Evolutionary conservation across 164 flowering plant genomes (phyloP).

Genomic region (Liriodendron chinense): DNA sequence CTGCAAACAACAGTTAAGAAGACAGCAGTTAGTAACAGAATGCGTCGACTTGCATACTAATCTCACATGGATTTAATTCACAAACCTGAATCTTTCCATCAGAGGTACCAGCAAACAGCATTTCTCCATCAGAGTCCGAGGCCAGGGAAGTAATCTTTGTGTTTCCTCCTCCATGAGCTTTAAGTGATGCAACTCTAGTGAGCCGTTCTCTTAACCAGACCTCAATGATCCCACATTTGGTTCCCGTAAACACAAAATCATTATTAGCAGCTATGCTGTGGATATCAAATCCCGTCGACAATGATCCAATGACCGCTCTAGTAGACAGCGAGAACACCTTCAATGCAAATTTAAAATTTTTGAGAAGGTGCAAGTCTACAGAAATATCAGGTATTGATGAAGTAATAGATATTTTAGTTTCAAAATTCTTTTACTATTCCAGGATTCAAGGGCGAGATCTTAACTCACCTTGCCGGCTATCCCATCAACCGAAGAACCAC

Average conservation of each 20-base stretch:
- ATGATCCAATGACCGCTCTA: conserved; percentile 39
- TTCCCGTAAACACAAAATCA: conserved; percentile 57
- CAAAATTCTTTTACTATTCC: background rate
- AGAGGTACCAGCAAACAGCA: conserved; percentile 60
- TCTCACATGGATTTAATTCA: background rate
- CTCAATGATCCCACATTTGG: conserved; percentile 63
- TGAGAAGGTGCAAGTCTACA: background rate
- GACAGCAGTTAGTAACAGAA: background rate
- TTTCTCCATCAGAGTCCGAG: conserved; percentile 48
- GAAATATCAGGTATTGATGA: background rate
- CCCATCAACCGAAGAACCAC: conserved; percentile 72
- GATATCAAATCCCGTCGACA: conserved; percentile 51
- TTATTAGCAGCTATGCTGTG: conserved; percentile 38
- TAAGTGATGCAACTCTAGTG: conserved; percentile 45
- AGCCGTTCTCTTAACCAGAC: conserved; percentile 64
- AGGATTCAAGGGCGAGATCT: background rate
- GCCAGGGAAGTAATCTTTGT: conserved; percentile 46
- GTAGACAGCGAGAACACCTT: conserved; percentile 60
- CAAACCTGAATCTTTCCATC: conserved; percentile 74
- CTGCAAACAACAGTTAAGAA: background rate
- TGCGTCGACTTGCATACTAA: background rate
- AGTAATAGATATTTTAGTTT: background rate
- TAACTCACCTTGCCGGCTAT: conserved; percentile 67
- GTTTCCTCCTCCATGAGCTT: conserved; percentile 35
- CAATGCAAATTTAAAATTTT: conserved; percentile 14